Conservation (phyloP, 345 rosid genomes). For the Carallia brachiata region DNA sequence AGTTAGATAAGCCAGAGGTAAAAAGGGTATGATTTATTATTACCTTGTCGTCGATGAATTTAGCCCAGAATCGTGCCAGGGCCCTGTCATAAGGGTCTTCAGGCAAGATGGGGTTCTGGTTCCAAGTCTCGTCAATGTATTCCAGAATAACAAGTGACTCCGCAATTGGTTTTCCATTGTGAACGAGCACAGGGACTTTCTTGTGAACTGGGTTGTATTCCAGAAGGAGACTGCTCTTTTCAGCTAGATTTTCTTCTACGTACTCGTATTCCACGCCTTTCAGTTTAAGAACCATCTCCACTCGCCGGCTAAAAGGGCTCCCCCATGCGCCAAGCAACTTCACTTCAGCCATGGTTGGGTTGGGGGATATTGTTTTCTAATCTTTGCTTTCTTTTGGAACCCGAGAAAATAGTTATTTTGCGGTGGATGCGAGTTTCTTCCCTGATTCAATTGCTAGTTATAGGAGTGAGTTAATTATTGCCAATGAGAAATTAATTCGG, state of each 20-base stretch:
- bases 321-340: not conserved
- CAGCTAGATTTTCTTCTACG: constrained; percentile 42
- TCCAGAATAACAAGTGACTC: constrained; percentile 53
- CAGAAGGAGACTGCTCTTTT: constrained; percentile 47
- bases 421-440: too few species aligned
- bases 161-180: constrained; percentile 34
- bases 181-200: constrained; percentile 55
- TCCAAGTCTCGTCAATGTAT: constrained; percentile 59
- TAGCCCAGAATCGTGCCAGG: constrained; percentile 55
- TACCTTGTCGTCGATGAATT: constrained; percentile 51
- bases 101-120: constrained; percentile 40
- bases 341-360: constrained; percentile 7
- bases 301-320: constrained; percentile 39
- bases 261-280: constrained; percentile 50
- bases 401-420: too few species aligned
- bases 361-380: constrained; percentile 3
- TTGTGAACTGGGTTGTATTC: constrained; percentile 46
- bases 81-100: constrained; percentile 47
- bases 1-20: too few species aligned
- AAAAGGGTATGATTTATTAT: too few species aligned
- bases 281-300: constrained; percentile 45
- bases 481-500: too few species aligned
- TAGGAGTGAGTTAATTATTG: too few species aligned
- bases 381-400: too few species aligned
- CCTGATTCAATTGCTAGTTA: too few species aligned